Conservation (phyloP, 208 protist species). For the Leishmania tropica region DNA sequence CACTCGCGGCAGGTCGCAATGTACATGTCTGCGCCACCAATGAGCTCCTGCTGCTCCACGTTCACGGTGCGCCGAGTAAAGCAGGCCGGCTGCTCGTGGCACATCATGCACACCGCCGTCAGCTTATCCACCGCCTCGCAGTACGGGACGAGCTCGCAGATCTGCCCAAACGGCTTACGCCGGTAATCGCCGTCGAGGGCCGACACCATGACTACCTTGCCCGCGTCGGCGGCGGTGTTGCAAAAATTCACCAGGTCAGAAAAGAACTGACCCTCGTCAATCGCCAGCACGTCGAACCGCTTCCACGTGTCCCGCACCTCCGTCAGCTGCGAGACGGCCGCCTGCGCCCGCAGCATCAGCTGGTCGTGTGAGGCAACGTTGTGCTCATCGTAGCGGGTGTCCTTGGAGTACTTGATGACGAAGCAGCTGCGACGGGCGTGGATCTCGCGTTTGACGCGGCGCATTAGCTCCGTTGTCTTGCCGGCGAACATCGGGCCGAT, state of each 20-base stretch:
- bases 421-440: slow-evolving; percentile 78
- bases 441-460: slow-evolving; percentile 85
- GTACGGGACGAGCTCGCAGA: slow-evolving; percentile 88
- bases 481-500: slow-evolving; percentile 96
- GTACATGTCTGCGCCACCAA: slow-evolving; percentile 96
- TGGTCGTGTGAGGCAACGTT: slow-evolving; percentile 87
- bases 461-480: slow-evolving; percentile 95
- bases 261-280: slow-evolving; percentile 96
- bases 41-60: slow-evolving; percentile 76
- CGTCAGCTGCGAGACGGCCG: slow-evolving; percentile 54
- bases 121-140: slow-evolving; percentile 93
- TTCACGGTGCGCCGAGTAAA: slow-evolving; percentile 88
- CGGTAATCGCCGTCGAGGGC: slow-evolving; percentile 95
- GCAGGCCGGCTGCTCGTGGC: slow-evolving; percentile 68
- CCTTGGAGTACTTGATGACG: slow-evolving; percentile 93
- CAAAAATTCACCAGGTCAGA: slow-evolving; percentile 92
- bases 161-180: slow-evolving; percentile 85
- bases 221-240: slow-evolving; percentile 77
- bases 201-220: slow-evolving; percentile 94
- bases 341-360: slow-evolving; percentile 59
- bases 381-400: slow-evolving; percentile 85
- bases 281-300: slow-evolving; percentile 90
- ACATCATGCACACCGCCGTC: slow-evolving; percentile 92
- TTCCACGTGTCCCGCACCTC: slow-evolving; percentile 63
- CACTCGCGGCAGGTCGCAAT: slow-evolving; percentile 91